Base-by-base conservation (phyloP, 441 rosid species). In the Lepidium campestre region DNA sequence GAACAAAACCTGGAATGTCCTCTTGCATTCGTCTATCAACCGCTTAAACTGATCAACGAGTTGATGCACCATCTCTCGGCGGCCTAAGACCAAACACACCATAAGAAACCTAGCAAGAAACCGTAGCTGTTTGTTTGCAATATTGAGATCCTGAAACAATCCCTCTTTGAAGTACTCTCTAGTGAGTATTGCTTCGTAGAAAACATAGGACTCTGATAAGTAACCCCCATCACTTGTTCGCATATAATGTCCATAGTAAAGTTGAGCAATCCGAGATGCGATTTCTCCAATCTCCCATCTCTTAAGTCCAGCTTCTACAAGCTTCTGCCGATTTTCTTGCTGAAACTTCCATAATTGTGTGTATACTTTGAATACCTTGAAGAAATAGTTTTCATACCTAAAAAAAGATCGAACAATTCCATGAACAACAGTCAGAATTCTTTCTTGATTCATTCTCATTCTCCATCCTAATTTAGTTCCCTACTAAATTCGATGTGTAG, bases 241-340 rank as follows among this genome's bases (percentile, higher is more conserved):
- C 99, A 90, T 87, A 62, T 93, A 93, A 57, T 93, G 99, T 50
- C 96, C 97, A 66, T 87, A 93, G 74, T 93, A 89, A n/a, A 90
- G 94, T 81, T 90, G 99, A 6, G 87, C 97, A 66, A 93, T 93
- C 10, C 99, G 82, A 41, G 97, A 93, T 0, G 99, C 96, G 10
- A 90, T 93, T 82, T 93, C 97, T 2, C 99, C 99, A 55, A 93
- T 93, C 84, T 93, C 99, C 91, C 96, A 89, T 74, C 97, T 81
- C 83, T 88, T 90, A 40, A 93, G 93, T 61, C 99, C 99, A 4
- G 95, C 77, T 62, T 93, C 99, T 25, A 90, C 93, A 60, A 93
- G 82, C 77, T 90, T 88, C 81, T 86, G 95, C 58, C 99, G 72
- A 69, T 93, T 93, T 25, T 90, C 99, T 76, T 93, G 99, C 67